Evolutionary conservation across 225 moss, liverwort and hornwort genomes (phyloP).

Genomic region (Anthoceros angustus): DNA sequence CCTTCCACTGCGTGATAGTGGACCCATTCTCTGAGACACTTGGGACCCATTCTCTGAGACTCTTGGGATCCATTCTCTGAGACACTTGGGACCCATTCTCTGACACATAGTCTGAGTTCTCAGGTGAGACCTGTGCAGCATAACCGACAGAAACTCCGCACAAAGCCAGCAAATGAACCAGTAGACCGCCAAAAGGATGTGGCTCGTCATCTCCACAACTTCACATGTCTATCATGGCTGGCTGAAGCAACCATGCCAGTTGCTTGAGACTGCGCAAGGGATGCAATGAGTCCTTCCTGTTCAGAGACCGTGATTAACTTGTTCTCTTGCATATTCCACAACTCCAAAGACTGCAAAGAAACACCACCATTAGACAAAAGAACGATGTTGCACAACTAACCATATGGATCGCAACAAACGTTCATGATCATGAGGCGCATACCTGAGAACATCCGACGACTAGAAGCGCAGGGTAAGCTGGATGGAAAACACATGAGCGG

Average conservation of each 20-base stretch:
- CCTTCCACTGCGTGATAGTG: too few species aligned
- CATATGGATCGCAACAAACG: too few species aligned
- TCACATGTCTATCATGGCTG: constrained; percentile 91
- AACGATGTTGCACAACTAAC: too few species aligned
- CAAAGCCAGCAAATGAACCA: too few species aligned
- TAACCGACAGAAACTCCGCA: too few species aligned
- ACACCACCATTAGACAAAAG: too few species aligned
- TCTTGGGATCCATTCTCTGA: too few species aligned
- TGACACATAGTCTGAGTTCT: too few species aligned
- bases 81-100: too few species aligned
- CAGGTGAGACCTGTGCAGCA: too few species aligned
- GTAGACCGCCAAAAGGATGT: neutral
- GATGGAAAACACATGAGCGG: constrained; percentile 98
- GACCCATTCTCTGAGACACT: too few species aligned
- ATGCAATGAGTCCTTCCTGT: constrained; percentile 88
- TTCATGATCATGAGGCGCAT: neutral
- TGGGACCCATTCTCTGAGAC: too few species aligned
- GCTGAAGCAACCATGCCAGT: constrained; percentile 99
- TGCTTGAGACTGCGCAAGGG: constrained; percentile 77
- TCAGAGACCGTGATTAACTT: constrained; percentile 98
- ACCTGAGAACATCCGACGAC: constrained; percentile 99
- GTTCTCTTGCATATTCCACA: constrained; percentile 99
- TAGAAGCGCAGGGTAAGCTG: constrained; percentile 83
- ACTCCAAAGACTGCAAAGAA: constrained; percentile 76
- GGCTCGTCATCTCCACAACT: constrained; percentile 53